Percentiles rank a stretch among this genome's conserved stretches.
Conservation (phyloP, 306 rosid species). For the Abrus pulchellus region DNA sequence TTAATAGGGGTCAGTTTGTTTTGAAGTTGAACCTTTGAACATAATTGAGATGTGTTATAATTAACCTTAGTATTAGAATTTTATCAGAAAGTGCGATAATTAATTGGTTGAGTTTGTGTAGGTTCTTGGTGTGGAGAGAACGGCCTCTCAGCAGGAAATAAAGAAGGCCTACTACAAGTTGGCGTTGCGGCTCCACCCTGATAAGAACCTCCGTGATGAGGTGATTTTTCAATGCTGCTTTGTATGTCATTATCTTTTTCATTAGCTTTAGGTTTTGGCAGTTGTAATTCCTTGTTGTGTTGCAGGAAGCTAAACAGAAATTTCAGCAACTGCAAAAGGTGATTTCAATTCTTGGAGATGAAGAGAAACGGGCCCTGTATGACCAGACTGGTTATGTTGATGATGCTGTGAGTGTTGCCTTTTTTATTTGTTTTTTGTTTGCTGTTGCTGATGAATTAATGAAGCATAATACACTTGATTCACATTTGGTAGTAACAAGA, state of each 20-base stretch:
- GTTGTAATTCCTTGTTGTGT: constrained; percentile 26
- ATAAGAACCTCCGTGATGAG: constrained; percentile 89
- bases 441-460: constrained; percentile 4
- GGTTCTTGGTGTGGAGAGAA: constrained; percentile 87
- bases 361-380: constrained; percentile 85
- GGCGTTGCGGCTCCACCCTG: constrained; percentile 95
- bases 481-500: neutral
- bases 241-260: neutral
- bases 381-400: constrained; percentile 93
- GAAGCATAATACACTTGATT: neutral
- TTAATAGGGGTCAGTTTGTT: too few relatives aligned
- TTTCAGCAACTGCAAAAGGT: constrained; percentile 93
- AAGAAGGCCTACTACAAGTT: constrained; percentile 91
- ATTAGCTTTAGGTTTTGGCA: neutral
- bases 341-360: constrained; percentile 91
- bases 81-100: too few relatives aligned
- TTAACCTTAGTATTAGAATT: too few relatives aligned
- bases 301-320: constrained; percentile 88
- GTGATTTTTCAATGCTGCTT: constrained; percentile 47
- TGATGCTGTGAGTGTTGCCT: constrained; percentile 72
- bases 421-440: too few relatives aligned
- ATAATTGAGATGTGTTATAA: too few relatives aligned
- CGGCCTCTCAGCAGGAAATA: constrained; percentile 88
- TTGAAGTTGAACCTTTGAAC: too few relatives aligned
- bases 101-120: constrained; percentile 4